Evolutionary conservation across 148 eudicot genomes (phyloP).

Genomic region (Fagopyrum homotropicum): DNA sequence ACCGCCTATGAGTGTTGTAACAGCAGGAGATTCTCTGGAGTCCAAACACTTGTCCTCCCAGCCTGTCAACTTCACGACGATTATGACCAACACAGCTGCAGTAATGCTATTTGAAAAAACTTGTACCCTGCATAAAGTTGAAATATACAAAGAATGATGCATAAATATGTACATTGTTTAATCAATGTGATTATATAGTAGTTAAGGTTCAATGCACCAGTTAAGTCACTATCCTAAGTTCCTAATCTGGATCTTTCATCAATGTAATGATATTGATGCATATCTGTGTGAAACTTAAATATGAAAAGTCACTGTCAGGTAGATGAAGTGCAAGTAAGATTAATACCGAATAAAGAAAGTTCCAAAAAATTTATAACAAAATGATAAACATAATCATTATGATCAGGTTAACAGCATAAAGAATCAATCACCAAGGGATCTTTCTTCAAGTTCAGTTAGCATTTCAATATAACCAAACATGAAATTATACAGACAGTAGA

Average conservation of each 20-base stretch:
- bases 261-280: neutral
- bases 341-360: neutral
- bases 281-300: neutral
- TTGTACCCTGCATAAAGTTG: conserved; percentile 55
- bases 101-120: conserved; percentile 71
- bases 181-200: neutral
- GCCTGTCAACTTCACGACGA: conserved; percentile 13
- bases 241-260: conserved; percentile 2
- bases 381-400: neutral
- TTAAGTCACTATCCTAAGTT: neutral
- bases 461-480: neutral
- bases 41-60: conserved; percentile 35
- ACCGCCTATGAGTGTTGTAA: conserved; percentile 72
- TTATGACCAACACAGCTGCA: conserved; percentile 47
- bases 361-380: neutral
- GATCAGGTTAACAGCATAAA: neutral
- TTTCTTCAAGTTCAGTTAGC: neutral
- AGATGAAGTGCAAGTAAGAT: neutral
- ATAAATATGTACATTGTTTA: neutral
- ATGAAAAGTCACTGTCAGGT: neutral
- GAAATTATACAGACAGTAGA: neutral
- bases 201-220: neutral
- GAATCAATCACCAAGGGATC: neutral
- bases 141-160: neutral
- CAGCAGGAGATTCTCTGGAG: conserved; percentile 56